A percentile compares a stretch with the other conserved stretches of the same genome.
Conservation (phyloP, 2,329 filamentous ascomycete genomes). For the Colletotrichum zoysiae region DNA sequence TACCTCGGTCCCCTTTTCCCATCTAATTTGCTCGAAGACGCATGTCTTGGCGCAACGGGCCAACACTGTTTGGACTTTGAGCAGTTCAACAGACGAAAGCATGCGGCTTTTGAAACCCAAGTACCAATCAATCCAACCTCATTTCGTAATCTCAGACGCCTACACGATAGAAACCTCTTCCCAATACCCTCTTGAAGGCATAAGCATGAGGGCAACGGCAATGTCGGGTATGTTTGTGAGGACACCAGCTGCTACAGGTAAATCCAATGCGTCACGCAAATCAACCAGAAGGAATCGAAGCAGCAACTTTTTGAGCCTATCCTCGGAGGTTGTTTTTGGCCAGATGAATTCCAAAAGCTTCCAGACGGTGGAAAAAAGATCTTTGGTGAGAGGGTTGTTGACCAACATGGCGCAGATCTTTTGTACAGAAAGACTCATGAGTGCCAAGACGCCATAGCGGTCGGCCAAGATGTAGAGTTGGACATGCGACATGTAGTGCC, state of each 20-base stretch:
- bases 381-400: neutral
- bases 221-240: neutral
- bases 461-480: neutral
- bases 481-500: neutral
- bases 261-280: too few species aligned
- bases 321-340: neutral
- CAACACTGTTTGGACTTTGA: too few species aligned
- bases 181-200: neutral
- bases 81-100: too few species aligned
- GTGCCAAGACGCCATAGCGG: neutral
- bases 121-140: neutral
- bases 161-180: rapidly evolving
- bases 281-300: neutral
- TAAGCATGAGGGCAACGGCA: neutral
- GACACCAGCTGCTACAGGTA: too few species aligned
- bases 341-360: neutral
- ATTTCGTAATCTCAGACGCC: neutral
- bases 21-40: too few species aligned
- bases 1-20: too few species aligned
- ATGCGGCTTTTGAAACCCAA: too few species aligned
- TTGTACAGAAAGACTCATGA: neutral
- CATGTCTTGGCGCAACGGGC: too few species aligned
- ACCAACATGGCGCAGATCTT: neutral
- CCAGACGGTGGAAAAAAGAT: neutral
- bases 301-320: neutral